phyloP scores from a whole-genome alignment of 768 basidiomycete species.

The Suillus hirtellus region DNA sequence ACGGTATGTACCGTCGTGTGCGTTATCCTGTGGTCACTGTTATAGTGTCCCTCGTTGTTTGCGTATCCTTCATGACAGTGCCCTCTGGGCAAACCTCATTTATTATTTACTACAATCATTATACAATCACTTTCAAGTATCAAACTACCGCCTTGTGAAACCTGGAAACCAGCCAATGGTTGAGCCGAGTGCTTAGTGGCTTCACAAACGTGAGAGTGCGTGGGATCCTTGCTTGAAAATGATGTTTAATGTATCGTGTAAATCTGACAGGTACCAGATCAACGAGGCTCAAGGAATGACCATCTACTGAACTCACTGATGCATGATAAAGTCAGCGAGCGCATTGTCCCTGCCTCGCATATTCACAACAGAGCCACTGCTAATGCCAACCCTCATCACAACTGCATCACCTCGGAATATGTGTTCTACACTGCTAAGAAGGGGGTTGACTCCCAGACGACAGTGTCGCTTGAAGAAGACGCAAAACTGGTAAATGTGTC shows the following conservation, averaged over 20 bases:
- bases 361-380: slow-evolving; percentile 6
- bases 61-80: no score
- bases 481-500: neutral
- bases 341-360: slow-evolving; percentile 7
- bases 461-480: neutral
- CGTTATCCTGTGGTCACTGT: no score
- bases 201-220: slow-evolving; percentile 1
- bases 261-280: slow-evolving; percentile 5
- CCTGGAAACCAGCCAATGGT: neutral
- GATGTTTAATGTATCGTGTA: neutral
- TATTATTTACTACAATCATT: no score
- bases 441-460: slow-evolving; percentile 1
- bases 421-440: neutral
- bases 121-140: no score
- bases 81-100: no score
- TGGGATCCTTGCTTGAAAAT: no score
- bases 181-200: neutral
- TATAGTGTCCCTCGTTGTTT: no score
- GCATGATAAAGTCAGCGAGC: slow-evolving; percentile 15
- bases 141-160: no score
- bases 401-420: slow-evolving; percentile 7
- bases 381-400: slow-evolving; percentile 5
- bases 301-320: slow-evolving; percentile 2
- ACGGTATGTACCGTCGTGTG: no score
- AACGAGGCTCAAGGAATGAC: neutral